A percentile compares a stretch with the other conserved stretches of the same genome.
Conservation (phyloP, 2,329 filamentous ascomycete genomes). For the Trichophyton benhamiae region DNA sequence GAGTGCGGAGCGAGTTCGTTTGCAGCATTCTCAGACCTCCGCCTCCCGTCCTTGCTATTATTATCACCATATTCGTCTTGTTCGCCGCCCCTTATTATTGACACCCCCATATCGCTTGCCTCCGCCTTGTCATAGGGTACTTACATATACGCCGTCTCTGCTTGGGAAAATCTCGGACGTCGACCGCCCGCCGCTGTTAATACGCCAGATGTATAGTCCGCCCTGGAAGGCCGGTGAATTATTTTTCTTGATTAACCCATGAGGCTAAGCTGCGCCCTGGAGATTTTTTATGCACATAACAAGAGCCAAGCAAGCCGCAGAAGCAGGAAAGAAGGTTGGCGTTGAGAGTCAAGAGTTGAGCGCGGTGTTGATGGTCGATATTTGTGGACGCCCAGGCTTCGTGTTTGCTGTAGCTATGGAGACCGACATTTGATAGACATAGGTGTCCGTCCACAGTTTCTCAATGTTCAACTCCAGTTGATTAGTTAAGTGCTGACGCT, state of each 20-base stretch:
- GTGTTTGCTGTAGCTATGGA: too few species aligned
- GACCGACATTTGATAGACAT: too few species aligned
- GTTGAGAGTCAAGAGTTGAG: too few species aligned
- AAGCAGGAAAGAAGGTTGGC: too few species aligned
- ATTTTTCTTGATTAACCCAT: neutral
- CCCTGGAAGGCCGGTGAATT: neutral
- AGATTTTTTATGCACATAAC: neutral
- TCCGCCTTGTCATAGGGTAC: neutral
- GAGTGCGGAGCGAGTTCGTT: neutral
- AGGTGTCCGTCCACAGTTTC: too few species aligned
- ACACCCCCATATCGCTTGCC: neutral
- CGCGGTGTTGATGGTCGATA: too few species aligned
- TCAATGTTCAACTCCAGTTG: too few species aligned
- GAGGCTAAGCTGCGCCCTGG: neutral
- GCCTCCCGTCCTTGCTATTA: too few species aligned
- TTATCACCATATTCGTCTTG: too few species aligned
- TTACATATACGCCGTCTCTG: neutral
- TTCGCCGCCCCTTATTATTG: neutral
- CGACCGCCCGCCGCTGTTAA: neutral
- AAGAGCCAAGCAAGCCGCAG: neutral
- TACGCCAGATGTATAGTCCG: too few species aligned
- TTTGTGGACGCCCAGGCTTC: too few species aligned
- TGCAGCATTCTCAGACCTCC: neutral
- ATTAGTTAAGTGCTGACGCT: neutral
- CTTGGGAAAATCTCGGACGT: neutral